Percentiles rank a stretch among this genome's conserved stretches.
Conservation (phyloP, 139 green algal species). For the Asterochloris erici region DNA sequence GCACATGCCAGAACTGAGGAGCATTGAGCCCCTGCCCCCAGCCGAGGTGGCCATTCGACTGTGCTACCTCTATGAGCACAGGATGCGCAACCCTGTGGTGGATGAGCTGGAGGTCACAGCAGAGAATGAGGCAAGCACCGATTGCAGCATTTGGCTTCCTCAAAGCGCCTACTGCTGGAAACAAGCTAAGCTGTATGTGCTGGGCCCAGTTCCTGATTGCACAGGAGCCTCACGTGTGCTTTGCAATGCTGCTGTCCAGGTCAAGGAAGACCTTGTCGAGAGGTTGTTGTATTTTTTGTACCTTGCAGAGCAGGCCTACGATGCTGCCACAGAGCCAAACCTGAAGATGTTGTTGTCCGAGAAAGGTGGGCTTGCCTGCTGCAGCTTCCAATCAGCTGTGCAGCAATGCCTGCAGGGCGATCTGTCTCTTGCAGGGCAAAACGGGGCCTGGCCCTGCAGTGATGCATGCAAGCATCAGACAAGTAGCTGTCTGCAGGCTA, state of each 20-base stretch:
- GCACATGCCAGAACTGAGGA: slow-evolving; percentile 7
- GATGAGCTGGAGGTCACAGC: not conserved
- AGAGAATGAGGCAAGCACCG: not conserved
- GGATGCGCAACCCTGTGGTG: not conserved
- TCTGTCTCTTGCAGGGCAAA: not conserved
- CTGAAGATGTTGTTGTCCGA: not conserved
- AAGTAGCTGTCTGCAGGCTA: not conserved
- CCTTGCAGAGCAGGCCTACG: slow-evolving; percentile 24
- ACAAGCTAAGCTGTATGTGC: not conserved
- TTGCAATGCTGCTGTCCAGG: not conserved
- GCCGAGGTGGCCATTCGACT: slow-evolving; percentile 19
- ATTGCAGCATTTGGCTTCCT: not conserved
- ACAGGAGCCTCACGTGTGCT: not conserved
- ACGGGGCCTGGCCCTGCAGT: not conserved
- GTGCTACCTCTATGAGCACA: slow-evolving; percentile 17
- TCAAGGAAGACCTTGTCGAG: not conserved
- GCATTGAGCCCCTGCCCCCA: not conserved
- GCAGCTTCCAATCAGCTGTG: not conserved
- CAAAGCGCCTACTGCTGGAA: not conserved
- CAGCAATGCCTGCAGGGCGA: not conserved
- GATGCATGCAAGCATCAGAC: not conserved
- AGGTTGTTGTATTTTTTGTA: slow-evolving; percentile 14
- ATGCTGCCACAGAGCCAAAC: slow-evolving; percentile 8
- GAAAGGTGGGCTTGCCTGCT: not conserved
- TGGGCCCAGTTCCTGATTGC: not conserved